These are phyloP conservation scores for Datisca glomerata DNA, from an alignment of 306 rosid species.

Conservation along the genomic window DNA sequence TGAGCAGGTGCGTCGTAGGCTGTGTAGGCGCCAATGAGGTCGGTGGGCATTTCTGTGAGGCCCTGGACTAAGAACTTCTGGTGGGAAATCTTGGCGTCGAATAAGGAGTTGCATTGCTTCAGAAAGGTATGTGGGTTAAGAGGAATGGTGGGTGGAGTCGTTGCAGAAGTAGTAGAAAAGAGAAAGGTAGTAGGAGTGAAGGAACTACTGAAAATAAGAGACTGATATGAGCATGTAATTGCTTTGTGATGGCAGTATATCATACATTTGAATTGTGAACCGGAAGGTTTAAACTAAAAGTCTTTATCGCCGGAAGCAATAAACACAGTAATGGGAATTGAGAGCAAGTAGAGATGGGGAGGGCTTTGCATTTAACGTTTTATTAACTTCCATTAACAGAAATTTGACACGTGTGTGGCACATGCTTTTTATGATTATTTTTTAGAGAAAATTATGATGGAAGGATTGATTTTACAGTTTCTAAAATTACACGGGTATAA, in stretches of 20 bases:
- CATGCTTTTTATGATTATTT: too few species aligned
- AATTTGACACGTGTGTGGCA: too few species aligned
- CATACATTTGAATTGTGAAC: slow-evolving; percentile 3
- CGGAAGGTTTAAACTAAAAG: background rate
- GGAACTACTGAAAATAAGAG: background rate
- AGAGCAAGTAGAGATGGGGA: too few species aligned
- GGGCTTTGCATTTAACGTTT: too few species aligned
- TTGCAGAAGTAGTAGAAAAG: slow-evolving; percentile 3
- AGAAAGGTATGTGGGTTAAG: slow-evolving; percentile 8
- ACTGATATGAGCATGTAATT: background rate
- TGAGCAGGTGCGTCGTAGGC: slow-evolving; percentile 16
- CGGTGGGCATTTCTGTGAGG: slow-evolving; percentile 1
- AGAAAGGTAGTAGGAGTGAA: background rate
- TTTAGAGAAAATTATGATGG: too few species aligned
- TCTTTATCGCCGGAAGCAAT: too few species aligned
- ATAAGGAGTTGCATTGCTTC: slow-evolving; percentile 27
- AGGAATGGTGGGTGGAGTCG: slow-evolving; percentile 6
- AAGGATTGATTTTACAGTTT: too few species aligned
- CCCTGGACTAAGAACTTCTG: slow-evolving; percentile 32
- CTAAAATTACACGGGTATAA: too few species aligned
- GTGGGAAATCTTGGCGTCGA: slow-evolving; percentile 28
- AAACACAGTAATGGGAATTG: too few species aligned
- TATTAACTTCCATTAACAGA: too few species aligned
- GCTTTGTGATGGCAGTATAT: background rate
- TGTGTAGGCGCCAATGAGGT: slow-evolving; percentile 37